Evolutionary conservation across 73 alveolate species (phyloP), one percentile per base, ranked within the genome.

Genomic region (Uronychia binucleata): DNA sequence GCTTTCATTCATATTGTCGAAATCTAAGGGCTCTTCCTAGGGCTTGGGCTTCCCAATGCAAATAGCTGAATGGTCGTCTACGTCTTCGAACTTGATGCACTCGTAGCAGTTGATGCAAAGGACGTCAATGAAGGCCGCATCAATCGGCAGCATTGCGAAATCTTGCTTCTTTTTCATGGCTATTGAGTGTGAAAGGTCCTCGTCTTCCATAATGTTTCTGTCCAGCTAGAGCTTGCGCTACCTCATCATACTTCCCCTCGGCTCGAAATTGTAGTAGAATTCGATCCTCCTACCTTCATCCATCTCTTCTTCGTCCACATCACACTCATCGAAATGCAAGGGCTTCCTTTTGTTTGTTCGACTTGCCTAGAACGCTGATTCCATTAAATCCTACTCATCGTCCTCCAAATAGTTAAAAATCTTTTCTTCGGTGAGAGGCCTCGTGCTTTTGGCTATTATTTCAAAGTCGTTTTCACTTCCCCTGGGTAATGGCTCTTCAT

Each of bases 101-200:
- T 86, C 93, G 58, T 86, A 86, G 85, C 93, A 86, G 75, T 86
- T 86, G 1, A 86, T 81, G 58, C 93, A 86, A 13, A 86, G 74
- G 26, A 86, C 88, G 59, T 80, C 93, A 13, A 83, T 34, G 46
- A 82, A 81, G 0, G 26, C 30, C 30, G 90, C 84, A 83, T 83
- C 90, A 1, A 83, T 59, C 19, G 90, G 90, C 30, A 83, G 84
- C 90, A 83, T 74, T 1, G 26, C n/a, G 8, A 79, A n/a, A 26
- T 77, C 1, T 30, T 79, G 26, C 27, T 33, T 29, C n/a, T 26
- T 33, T 33, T 19, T 79, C 31, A 8, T 79, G 29, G 78, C 67
- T 46, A 46, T 46, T 5, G 67, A 46, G 5, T 5, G 5, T 46
- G 67, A 46, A 46, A 46, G 67, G 67, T 46, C 67, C 5, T 46